Evolutionary conservation across 1,284 basidiomycete genomes (phyloP), one percentile per base, ranked within the genome.

Genomic region (Termitomyces sp.): DNA sequence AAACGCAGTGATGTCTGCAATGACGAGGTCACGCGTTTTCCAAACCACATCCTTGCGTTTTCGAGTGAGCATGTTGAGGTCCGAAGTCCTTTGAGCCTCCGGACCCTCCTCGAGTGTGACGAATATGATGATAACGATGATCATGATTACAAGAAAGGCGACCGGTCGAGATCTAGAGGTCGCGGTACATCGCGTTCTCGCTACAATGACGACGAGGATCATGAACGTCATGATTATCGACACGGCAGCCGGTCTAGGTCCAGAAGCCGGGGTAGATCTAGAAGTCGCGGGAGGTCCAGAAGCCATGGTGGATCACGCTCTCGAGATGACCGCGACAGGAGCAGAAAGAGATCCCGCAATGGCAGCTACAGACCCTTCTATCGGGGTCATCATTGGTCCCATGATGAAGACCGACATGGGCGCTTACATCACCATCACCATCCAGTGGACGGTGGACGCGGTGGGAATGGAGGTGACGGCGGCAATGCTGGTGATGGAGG

Each of bases 21-120:
- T 31, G 50, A 59, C 0, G 30, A 50, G 13, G 36, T 41, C 24
- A 58, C 54, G 24, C 30, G 44, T n/a, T 58, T 58, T 33, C 58
- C 58, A 9, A 30, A 53, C 13, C 43, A 52, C 34, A 58, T 60
- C 30, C 38, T 60, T 15, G 51, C 58, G 19, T 60, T 60, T 39
- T 49, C 50, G n/a, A 28, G 30, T 9, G 30, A 60, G 8, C 40
- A 15, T 21, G 33, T 58, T 28, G 24, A 53, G 17, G 42, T 55
- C 3, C 56, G 56, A 24, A n/a, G 36, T 33, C 40, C 54, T 8
- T 26, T 55, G 36, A 55, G 45, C 38, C 47, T 60, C 31, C 34
- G 49, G 13, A 46, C 30, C 17, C 52, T 60, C 21, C 58, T 60
- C 26, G 58, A 55, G 30, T 60, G 58, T 39, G 50, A 55, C 6